Evolutionary conservation across 495 filamentous ascomycete species (phyloP).

Genomic region (Astrothelium subdiscretum): DNA sequence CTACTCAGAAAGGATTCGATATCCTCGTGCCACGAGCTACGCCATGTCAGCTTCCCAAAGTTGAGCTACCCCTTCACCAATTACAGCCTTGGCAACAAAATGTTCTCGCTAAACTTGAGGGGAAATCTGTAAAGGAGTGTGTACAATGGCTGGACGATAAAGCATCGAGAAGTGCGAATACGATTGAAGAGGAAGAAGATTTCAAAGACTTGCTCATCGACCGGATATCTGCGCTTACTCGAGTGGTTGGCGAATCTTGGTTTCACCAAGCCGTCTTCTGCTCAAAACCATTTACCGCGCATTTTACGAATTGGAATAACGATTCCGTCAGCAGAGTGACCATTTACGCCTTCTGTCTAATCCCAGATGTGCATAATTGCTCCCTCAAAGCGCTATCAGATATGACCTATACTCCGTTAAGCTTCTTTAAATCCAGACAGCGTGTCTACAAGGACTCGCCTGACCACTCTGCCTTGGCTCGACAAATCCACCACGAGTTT

Average conservation of each 20-base stretch:
- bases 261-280: constrained; percentile 39
- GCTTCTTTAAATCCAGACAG: constrained; percentile 46
- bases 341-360: constrained; percentile 45
- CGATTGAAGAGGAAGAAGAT: constrained; percentile 20
- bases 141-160: constrained; percentile 34
- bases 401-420: constrained; percentile 37
- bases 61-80: constrained; percentile 43
- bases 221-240: constrained; percentile 32
- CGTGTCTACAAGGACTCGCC: constrained; percentile 39
- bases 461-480: constrained; percentile 41
- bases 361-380: constrained; percentile 37
- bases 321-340: constrained; percentile 17
- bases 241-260: constrained; percentile 35
- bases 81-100: constrained; percentile 43
- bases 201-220: constrained; percentile 34
- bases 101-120: not conserved
- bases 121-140: constrained; percentile 35
- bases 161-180: constrained; percentile 19
- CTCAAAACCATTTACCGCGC: constrained; percentile 35
- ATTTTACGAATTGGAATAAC: constrained; percentile 22
- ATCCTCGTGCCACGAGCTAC: constrained; percentile 55
- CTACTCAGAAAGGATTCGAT: constrained; percentile 57
- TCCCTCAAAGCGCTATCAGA: constrained; percentile 28
- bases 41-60: constrained; percentile 56
- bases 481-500: constrained; percentile 39